Evolutionary conservation across 2,329 filamentous ascomycete species (phyloP).

Genomic region (Aspergillus calidoustus): DNA sequence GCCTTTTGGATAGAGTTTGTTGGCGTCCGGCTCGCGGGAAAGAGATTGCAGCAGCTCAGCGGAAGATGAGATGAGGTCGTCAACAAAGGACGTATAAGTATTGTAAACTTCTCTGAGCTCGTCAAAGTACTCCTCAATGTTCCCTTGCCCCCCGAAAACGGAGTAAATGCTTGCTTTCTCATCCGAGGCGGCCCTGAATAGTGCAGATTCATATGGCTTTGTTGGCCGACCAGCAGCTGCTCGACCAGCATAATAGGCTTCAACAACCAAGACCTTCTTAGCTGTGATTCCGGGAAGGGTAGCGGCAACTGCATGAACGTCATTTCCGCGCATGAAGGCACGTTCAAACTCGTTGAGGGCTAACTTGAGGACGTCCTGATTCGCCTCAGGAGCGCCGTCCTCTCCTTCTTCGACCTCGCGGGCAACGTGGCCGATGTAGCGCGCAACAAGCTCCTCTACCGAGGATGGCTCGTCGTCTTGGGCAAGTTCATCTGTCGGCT

Average conservation of each 20-base stretch:
- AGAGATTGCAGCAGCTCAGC: constrained; percentile 87
- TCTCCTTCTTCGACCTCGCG: constrained; percentile 90
- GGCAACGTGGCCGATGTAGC: constrained; percentile 90
- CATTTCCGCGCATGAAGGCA: constrained; percentile 90
- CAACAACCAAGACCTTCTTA: constrained; percentile 90
- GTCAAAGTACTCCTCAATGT: constrained; percentile 99
- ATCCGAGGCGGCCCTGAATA: constrained; percentile 86
- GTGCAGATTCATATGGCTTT: constrained; percentile 89
- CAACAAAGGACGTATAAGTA: constrained; percentile 89
- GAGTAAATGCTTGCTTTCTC: constrained; percentile 84
- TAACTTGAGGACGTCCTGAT: constrained; percentile 89
- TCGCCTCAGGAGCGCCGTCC: constrained; percentile 84
- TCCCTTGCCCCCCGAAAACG: constrained; percentile 95
- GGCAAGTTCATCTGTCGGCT: constrained; percentile 93
- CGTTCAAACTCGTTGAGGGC: constrained; percentile 96
- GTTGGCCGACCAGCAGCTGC: constrained; percentile 82
- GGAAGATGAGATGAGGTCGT: constrained; percentile 78
- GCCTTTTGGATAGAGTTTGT: constrained; percentile 97
- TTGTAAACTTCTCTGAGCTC: constrained; percentile 89
- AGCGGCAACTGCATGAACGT: constrained; percentile 88
- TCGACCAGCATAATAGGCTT: constrained; percentile 89
- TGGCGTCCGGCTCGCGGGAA: constrained; percentile 79
- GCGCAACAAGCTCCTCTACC: constrained; percentile 84
- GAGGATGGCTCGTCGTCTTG: constrained; percentile 99
- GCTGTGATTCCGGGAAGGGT: constrained; percentile 84